These are phyloP conservation scores for Glaciozyma martinii DNA, from an alignment of 768 basidiomycete species.

Conservation along the genomic window DNA sequence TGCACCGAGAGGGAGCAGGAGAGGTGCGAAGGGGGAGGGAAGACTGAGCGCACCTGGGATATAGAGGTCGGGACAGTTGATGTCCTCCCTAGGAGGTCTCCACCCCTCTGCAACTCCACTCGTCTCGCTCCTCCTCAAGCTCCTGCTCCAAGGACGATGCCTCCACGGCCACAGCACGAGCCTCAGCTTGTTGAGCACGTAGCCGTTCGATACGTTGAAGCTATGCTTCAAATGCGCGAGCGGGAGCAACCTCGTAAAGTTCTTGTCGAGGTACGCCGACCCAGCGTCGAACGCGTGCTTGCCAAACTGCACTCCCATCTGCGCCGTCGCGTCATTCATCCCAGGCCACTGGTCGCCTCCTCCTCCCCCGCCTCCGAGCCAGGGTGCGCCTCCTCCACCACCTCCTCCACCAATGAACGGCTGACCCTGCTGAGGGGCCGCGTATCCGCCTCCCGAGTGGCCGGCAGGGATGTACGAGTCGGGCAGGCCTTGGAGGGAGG, in stretches of 20 bases:
- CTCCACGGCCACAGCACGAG: slow-evolving; percentile 92
- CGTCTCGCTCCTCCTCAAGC: slow-evolving; percentile 54
- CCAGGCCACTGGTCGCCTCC: slow-evolving; percentile 50
- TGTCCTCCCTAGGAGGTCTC: slow-evolving; percentile 81
- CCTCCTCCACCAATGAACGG: not conserved
- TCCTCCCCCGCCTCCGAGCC: slow-evolving; percentile 24
- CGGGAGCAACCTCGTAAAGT: slow-evolving; percentile 61
- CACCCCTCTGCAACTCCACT: slow-evolving; percentile 56
- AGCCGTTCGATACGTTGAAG: slow-evolving; percentile 93
- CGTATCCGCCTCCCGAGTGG: slow-evolving; percentile 1
- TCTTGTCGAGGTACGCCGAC: slow-evolving; percentile 90
- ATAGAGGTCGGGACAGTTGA: slow-evolving; percentile 93
- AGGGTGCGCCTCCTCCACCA: not conserved
- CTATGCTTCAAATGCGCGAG: slow-evolving; percentile 70
- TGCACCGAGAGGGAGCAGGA: slow-evolving; percentile 24
- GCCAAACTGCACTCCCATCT: slow-evolving; percentile 93
- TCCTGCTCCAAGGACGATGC: slow-evolving; percentile 77
- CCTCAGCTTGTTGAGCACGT: slow-evolving; percentile 80
- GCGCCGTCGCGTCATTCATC: slow-evolving; percentile 84
- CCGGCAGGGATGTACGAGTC: slow-evolving; percentile 19
- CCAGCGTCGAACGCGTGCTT: slow-evolving; percentile 84
- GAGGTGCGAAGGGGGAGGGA: not conserved
- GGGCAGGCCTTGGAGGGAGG: slow-evolving; percentile 26
- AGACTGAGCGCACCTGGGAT: slow-evolving; percentile 60
- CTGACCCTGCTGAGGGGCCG: slow-evolving; percentile 21